These are phyloP conservation scores for Penicillium sp. DNA, from an alignment of 2,329 filamentous ascomycete genomes.

Conservation along the genomic window DNA sequence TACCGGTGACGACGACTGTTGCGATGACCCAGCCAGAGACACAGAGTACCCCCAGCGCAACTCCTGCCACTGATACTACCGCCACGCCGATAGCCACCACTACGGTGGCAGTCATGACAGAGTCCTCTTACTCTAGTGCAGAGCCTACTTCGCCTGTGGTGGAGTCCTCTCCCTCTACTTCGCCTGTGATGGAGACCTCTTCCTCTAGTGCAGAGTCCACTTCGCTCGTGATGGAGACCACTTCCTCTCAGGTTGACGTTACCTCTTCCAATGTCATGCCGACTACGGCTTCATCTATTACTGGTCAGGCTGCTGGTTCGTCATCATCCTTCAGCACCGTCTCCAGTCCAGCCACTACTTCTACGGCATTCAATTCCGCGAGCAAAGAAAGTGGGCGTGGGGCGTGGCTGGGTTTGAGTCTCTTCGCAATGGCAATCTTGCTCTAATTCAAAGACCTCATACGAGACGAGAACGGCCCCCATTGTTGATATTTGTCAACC, in stretches of 20 bases:
- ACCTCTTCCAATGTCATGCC: background rate
- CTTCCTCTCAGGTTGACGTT: background rate
- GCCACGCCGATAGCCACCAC: background rate
- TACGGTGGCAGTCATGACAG: background rate
- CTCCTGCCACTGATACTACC: constrained; percentile 1
- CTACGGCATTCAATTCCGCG: background rate
- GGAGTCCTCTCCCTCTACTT: background rate
- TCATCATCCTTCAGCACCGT: background rate
- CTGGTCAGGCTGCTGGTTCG: background rate
- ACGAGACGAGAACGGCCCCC: background rate
- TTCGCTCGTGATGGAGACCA: background rate
- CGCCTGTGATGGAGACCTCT: background rate
- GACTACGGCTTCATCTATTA: background rate
- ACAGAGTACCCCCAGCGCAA: constrained; percentile 2
- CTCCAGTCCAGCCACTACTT: constrained; percentile 1
- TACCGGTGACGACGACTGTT: constrained; percentile 7
- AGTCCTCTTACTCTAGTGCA: background rate
- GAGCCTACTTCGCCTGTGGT: background rate
- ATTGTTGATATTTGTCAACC: background rate
- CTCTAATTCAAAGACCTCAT: background rate
- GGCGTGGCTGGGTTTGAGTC: background rate
- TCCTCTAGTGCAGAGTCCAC: background rate
- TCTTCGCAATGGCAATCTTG: background rate
- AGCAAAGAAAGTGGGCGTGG: background rate
- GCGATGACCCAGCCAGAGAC: constrained; percentile 4